Base-by-base conservation (phyloP, 2,329 filamentous ascomycete genomes). In the Stromatinia cepivora region DNA sequence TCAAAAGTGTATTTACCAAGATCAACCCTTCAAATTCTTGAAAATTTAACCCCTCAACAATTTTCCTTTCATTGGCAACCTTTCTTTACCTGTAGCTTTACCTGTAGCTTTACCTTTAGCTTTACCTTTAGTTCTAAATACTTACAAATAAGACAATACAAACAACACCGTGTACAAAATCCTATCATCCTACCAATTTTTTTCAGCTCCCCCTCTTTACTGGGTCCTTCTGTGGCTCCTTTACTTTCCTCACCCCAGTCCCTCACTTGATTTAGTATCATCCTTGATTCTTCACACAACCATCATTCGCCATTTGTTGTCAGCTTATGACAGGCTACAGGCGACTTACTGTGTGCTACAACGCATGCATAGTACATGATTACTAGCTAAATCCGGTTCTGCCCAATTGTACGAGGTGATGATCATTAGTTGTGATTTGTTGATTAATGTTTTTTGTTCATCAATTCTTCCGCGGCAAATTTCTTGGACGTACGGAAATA, bases 171-270 rank as follows among this genome's bases (percentile, higher is more conserved):
- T 58, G 56, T 58, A 58, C 56, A 58, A 42, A 58, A 39, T 25
- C 34, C 5, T 25, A 25, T 36, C 13, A 22, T 39, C 56, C 34
- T 22, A 39, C 36, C 56, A 58, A 22, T 25, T 22, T 48, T 54
- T 62, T 63, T 63, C 61, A 63, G 46, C 64, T 66, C 52, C 34
- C 52, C 62, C 25, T 36, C 54, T 54, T 54, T 31, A 25, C 52
- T 54, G n/a, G 36, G 53, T 56, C 53, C 53, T 56, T 36, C 34
- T 57, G 54, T 34, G 36, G 34, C 56, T 34, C 59, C 42, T 17
- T 52, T 52, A 48, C 36, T 46, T 25, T 64, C 20, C 61, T 28
- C 39, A 42, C 13, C 39, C 39, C 39, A 42, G 11, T 42, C 45
- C 45, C 46, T 48, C 39, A 42, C 39, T 42, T 4, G 15, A 1